phyloP scores from a whole-genome alignment of 495 filamentous ascomycete genomes.

The Articulospora tetracladia region DNA sequence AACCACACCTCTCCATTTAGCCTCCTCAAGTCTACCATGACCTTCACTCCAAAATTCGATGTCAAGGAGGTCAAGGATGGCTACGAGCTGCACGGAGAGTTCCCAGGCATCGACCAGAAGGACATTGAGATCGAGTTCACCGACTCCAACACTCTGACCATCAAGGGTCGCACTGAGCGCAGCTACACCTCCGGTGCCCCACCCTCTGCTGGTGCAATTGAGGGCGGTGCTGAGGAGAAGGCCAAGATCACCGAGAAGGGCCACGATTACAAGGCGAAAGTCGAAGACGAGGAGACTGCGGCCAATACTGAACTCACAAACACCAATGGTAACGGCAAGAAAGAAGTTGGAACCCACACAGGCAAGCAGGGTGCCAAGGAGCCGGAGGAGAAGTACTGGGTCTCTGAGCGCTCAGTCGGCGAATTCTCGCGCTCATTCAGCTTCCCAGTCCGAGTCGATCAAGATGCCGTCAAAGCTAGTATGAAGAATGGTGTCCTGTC shows the following conservation, averaged over 20 bases:
- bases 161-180: constrained; percentile 66
- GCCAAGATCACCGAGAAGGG: constrained; percentile 32
- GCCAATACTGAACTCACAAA: constrained; percentile 20
- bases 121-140: constrained; percentile 82
- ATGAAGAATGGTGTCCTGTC: constrained; percentile 73
- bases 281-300: constrained; percentile 51
- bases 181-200: constrained; percentile 41
- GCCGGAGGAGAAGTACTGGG: constrained; percentile 64
- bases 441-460: constrained; percentile 72
- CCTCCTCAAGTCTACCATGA: neutral
- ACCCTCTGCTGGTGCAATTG: constrained; percentile 31
- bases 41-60: constrained; percentile 77
- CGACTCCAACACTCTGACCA: constrained; percentile 69
- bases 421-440: constrained; percentile 75
- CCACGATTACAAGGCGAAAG: constrained; percentile 52
- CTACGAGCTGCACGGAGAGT: constrained; percentile 85
- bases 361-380: constrained; percentile 12
- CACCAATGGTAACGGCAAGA: neutral
- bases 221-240: constrained; percentile 22
- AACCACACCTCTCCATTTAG: neutral
- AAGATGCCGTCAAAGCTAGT: constrained; percentile 70
- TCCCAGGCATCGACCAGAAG: constrained; percentile 77
- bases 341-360: neutral
- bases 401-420: constrained; percentile 74
- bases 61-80: constrained; percentile 60